Percentiles rank a stretch among this genome's conserved stretches.
Conservation (phyloP, 352 stramenopile genomes). For the Globisporangium nodosum region DNA sequence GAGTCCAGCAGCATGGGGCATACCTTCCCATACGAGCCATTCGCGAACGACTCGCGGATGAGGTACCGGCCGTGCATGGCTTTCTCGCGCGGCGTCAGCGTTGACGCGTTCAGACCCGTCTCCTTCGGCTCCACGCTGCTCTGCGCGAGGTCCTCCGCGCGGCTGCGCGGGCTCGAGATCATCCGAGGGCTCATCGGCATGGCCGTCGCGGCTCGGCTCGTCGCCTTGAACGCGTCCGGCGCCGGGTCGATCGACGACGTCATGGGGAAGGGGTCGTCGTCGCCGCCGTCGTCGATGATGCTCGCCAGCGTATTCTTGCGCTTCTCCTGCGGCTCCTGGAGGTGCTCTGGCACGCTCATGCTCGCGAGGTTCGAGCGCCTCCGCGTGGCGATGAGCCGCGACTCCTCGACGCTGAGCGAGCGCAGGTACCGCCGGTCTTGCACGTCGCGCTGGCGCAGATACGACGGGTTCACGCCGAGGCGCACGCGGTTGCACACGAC, state of each 20-base stretch:
- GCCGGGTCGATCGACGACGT: conserved; percentile 5
- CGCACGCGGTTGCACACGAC: conserved; percentile 70
- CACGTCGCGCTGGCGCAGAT: conserved; percentile 33
- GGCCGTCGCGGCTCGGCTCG: neutral
- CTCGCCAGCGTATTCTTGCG: conserved; percentile 15
- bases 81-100: conserved; percentile 53
- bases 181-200: conserved; percentile 9
- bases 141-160: conserved; percentile 8
- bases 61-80: conserved; percentile 67
- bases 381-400: conserved; percentile 33
- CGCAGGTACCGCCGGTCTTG: conserved; percentile 37
- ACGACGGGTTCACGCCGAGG: conserved; percentile 40
- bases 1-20: conserved; percentile 4
- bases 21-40: conserved; percentile 61
- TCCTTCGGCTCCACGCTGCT: conserved; percentile 7
- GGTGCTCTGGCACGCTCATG: neutral
- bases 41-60: conserved; percentile 69
- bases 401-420: conserved; percentile 47
- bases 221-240: conserved; percentile 6
- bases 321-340: conserved; percentile 14
- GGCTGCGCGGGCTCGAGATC: conserved; percentile 9
- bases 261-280: conserved; percentile 11
- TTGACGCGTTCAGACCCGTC: conserved; percentile 21
- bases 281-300: neutral
- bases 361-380: conserved; percentile 16